Base-by-base conservation (phyloP, 2,329 filamentous ascomycete species). In the Neonectria sp. region DNA sequence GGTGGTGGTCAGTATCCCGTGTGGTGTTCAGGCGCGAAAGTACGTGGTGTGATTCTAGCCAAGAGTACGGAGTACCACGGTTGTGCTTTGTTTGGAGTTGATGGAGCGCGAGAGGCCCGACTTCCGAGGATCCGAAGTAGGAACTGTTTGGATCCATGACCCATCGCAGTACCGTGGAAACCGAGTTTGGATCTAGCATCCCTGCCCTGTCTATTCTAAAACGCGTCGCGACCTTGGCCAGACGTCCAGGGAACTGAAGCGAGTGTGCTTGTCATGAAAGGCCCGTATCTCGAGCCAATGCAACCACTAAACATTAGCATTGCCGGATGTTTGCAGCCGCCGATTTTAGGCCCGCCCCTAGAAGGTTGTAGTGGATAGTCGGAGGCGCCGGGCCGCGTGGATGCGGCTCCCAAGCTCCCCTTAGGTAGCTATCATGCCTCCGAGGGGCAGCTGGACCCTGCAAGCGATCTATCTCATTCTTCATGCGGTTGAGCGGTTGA, bases 331-430 rank as follows among this genome's bases (percentile, higher is more conserved):
- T 43, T 27, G 35, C 58, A 55, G 25, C 56, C 46, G 57, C 48
- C 46, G 35, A 11, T 63, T 57, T 66, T 37, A 52, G 52, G 58
- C 33, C 29, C 17, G 37, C 45, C 63, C 53, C 63, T 61, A 65
- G 63, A 61, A 66, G 58, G 52, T 58, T 66, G 61, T 61, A 61
- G 63, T 56, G 63, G 51, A 17, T 27, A 43, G 40, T 53, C 58
- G 58, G 63, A 61, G 29, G 52, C 24, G 29, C 58, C 63, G 63
- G 58, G 63, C 63, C 63, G 63, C 58, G 63, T 66, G 63, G 63
- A 66, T 61, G 57, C 31, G 48, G 58, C 58, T 51, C 61, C 63
- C 53, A 57, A 46, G 55, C 45, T 27, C 46, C 51, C 15, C 37
- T 40, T 40, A 40, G 37, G 37, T 40, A 15, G 37, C 37, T 40